Evolutionary conservation across 1,284 basidiomycete genomes (phyloP).

Genomic region (Pholiota adiposa): DNA sequence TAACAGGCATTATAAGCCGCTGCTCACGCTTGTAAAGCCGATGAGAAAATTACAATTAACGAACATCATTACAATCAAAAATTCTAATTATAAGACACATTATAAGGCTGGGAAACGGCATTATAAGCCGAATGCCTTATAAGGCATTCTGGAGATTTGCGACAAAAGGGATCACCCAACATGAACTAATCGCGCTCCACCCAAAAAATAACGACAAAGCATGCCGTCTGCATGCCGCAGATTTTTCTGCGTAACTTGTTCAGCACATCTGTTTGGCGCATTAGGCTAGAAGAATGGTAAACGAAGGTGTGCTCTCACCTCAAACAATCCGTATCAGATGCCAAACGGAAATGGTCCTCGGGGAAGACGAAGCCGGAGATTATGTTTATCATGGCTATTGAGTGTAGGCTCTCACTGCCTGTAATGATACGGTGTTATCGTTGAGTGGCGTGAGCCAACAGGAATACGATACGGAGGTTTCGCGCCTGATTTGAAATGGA

Average conservation of each 20-base stretch:
- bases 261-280: background rate
- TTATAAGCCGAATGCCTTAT: too few species aligned
- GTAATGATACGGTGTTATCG: background rate
- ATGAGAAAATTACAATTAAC: too few species aligned
- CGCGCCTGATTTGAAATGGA: background rate
- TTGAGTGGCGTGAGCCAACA: conserved; percentile 2
- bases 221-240: background rate
- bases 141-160: too few species aligned
- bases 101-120: too few species aligned
- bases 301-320: background rate
- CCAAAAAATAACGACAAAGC: background rate
- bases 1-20: too few species aligned
- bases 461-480: background rate
- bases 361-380: conserved; percentile 10
- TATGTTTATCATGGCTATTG: conserved; percentile 8
- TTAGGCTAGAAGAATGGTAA: background rate
- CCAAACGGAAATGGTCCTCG: conserved; percentile 2
- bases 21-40: too few species aligned
- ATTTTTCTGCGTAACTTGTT: background rate
- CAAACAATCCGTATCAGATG: background rate
- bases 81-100: too few species aligned
- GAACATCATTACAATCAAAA: too few species aligned
- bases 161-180: background rate
- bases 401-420: conserved; percentile 1
- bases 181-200: background rate